A percentile compares a stretch with the other conserved stretches of the same genome.
phyloP scores from a whole-genome alignment of 2,329 filamentous ascomycete genomes.

The Lachnellula cervina region DNA sequence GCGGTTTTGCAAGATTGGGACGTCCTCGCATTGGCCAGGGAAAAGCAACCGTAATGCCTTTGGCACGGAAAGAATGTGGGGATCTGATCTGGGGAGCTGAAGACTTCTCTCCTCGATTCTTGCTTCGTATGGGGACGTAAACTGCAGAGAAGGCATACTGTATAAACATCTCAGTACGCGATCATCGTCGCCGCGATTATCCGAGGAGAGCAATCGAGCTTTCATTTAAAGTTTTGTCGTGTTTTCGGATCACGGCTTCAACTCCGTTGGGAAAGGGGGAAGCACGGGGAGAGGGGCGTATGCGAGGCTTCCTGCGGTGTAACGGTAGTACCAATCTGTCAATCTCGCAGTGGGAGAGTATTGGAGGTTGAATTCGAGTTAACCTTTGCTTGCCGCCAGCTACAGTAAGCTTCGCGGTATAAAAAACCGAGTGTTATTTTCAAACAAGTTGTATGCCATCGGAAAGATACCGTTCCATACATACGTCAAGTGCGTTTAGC shows the following conservation, averaged over 20 bases:
- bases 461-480: background rate
- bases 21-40: background rate
- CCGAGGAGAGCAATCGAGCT: background rate
- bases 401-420: too few relatives aligned
- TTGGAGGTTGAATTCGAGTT: background rate
- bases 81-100: background rate
- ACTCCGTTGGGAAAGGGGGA: background rate
- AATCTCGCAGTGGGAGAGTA: background rate
- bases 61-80: background rate
- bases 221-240: background rate
- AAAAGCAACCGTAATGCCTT: background rate
- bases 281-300: background rate
- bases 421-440: too few relatives aligned
- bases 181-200: background rate
- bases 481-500: background rate
- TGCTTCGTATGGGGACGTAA: background rate
- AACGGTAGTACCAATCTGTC: background rate
- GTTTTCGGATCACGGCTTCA: background rate
- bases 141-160: background rate
- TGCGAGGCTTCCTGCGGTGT: background rate
- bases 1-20: conserved; percentile 4
- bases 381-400: background rate
- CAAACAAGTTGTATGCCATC: background rate
- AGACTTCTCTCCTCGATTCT: background rate
- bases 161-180: background rate